Base-by-base conservation (phyloP, 805 yeast species). In the Candida silvicultrix region DNA sequence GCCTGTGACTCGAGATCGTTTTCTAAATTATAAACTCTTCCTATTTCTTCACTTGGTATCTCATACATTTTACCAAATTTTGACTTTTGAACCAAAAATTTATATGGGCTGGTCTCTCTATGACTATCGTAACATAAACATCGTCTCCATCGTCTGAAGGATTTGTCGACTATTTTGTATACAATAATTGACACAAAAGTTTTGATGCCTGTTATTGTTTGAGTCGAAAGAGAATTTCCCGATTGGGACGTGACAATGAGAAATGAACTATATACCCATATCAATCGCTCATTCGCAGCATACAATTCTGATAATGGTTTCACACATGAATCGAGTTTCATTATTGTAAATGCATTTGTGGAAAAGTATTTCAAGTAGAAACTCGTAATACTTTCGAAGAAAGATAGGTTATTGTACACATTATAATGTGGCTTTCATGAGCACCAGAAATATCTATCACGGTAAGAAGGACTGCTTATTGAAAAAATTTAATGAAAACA, bases 221-320 rank as follows among this genome's bases (percentile, higher is more conserved):
- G 14, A 28, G n/a, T 5, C n/a, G 4, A 11, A 16, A 16, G 6
- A 22, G 16, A 32, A 45, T 47, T 53, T 42, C 59, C 57, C 29
- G 10, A 40, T 52, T 40, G n/a, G 57, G 59, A 10, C 40, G 32
- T 35, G 11, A 55, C 57, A 55, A 55, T 55, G 29, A 23, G 49
- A 20, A n/a, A 16, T 4, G 25, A 21, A 6, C 15, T 34, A 42
- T 28, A 15, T 34, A 36, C 31, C 15, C 22, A 32, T n/a, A 22
- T n/a, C 21, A 12, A 36, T 19, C 28, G 4, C 20, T n/a, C n/a
- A n/a, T n/a, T n/a, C n/a, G n/a, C n/a, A n/a, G n/a, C n/a, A n/a
- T n/a, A n/a, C 19, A 21, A 40, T 15, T 20, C 5, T 16, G 12
- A 15, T 28, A 23, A 23, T 23, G 9, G 25, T 23, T 23, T 23